Evolutionary conservation across 2,329 filamentous ascomycete genomes (phyloP).

Genomic region (Apiospora rasikravindrae): DNA sequence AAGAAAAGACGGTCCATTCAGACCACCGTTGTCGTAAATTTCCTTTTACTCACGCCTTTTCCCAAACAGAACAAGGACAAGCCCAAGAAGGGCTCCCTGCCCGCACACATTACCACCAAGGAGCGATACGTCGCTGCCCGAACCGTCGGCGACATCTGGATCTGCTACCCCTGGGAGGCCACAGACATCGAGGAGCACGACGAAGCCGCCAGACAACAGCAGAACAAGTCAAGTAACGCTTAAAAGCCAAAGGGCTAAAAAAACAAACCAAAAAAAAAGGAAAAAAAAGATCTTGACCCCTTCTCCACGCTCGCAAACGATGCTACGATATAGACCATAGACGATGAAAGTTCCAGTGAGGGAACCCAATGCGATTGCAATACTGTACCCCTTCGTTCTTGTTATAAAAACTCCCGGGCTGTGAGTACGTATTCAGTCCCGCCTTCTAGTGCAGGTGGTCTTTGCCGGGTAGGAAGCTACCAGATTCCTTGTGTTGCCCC

Average conservation of each 20-base stretch:
- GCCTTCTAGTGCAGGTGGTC: not conserved
- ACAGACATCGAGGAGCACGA: slow-evolving; percentile 94
- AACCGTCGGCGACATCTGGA: slow-evolving; percentile 95
- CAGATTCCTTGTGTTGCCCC: not conserved
- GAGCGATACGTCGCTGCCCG: slow-evolving; percentile 82
- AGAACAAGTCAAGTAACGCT: slow-evolving; percentile 34
- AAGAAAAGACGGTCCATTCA: not conserved
- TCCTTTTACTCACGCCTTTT: slow-evolving; percentile 39
- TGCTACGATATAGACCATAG: slow-evolving; percentile 18
- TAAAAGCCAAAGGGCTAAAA: not conserved
- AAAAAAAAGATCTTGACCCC: not conserved
- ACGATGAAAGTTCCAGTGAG: slow-evolving; percentile 14
- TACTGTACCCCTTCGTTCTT: not conserved
- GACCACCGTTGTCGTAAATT: slow-evolving; percentile 15
- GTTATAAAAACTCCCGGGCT: not conserved
- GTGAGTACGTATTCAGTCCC: not conserved
- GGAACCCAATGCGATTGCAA: not conserved
- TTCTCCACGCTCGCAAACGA: slow-evolving; percentile 6
- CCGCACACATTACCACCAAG: slow-evolving; percentile 74
- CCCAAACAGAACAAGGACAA: slow-evolving; percentile 85
- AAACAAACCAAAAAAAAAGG: too few species aligned
- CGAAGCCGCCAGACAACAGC: slow-evolving; percentile 61
- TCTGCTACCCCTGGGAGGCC: slow-evolving; percentile 99
- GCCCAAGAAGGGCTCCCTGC: slow-evolving; percentile 86
- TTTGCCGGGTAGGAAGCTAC: not conserved